Evolutionary conservation across 2,329 filamentous ascomycete genomes (phyloP).

Genomic region (Chaetomium olivaceum): DNA sequence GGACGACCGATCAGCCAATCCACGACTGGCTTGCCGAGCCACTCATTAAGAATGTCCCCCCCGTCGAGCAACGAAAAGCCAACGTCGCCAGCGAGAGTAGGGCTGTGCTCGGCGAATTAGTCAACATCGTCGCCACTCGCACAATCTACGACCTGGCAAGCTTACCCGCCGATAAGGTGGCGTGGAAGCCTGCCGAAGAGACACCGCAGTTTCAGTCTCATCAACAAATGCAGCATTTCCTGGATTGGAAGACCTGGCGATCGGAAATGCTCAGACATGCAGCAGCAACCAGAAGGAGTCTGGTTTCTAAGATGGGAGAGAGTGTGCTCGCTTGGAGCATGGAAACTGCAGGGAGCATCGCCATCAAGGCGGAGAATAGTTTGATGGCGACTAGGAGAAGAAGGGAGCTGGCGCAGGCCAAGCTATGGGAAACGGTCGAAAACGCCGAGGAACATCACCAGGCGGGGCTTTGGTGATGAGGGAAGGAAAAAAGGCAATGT

Average conservation of each 20-base stretch:
- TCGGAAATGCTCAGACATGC: slow-evolving; percentile 43
- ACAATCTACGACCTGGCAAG: slow-evolving; percentile 60
- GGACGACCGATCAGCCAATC: slow-evolving; percentile 56
- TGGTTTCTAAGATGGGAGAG: neutral
- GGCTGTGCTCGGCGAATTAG: slow-evolving; percentile 64
- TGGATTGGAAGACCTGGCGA: slow-evolving; percentile 61
- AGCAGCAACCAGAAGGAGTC: slow-evolving; percentile 9
- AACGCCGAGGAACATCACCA: no score
- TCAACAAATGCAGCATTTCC: slow-evolving; percentile 65
- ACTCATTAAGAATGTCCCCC: slow-evolving; percentile 46
- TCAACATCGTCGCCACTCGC: slow-evolving; percentile 59
- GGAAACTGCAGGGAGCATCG: slow-evolving; percentile 47
- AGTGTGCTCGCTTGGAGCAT: slow-evolving; percentile 33
- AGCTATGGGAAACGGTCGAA: slow-evolving; percentile 51
- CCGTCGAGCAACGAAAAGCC: slow-evolving; percentile 50
- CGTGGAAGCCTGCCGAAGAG: slow-evolving; percentile 64
- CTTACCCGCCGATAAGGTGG: slow-evolving; percentile 60
- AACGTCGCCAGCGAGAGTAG: slow-evolving; percentile 62
- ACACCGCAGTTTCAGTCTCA: slow-evolving; percentile 68
- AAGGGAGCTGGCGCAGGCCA: slow-evolving; percentile 55
- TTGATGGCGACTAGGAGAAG: slow-evolving; percentile 39
- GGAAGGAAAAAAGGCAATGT: neutral
- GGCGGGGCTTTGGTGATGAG: neutral
- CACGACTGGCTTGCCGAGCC: slow-evolving; percentile 67
- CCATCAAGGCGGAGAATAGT: slow-evolving; percentile 45